Percentiles rank a stretch among this genome's conserved stretches.
phyloP scores from a whole-genome alignment of 2,329 filamentous ascomycete species.

The Aspergillus neoniger region DNA sequence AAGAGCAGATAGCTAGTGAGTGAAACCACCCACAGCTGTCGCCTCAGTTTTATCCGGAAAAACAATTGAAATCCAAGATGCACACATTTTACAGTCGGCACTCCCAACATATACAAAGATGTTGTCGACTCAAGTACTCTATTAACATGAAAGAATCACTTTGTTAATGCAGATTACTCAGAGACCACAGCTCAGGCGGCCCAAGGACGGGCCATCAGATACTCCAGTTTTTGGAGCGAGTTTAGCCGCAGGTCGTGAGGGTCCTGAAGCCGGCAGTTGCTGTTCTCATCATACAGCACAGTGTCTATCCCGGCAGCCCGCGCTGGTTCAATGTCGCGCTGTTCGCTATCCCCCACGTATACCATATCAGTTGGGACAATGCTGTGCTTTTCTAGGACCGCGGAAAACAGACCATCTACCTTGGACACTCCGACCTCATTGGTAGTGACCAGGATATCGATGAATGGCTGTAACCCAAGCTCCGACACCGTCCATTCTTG shows the following conservation, averaged over 20 bases:
- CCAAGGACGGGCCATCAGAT: not conserved
- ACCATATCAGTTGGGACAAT: slow-evolving; percentile 26
- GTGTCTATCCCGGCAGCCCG: slow-evolving; percentile 21
- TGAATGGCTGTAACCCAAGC: slow-evolving; percentile 30
- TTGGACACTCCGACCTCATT: slow-evolving; percentile 37
- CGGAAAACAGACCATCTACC: slow-evolving; percentile 33
- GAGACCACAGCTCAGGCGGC: too few species aligned
- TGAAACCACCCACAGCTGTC: too few species aligned
- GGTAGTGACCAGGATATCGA: slow-evolving; percentile 38
- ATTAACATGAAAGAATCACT: too few species aligned
- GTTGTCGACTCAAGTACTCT: too few species aligned
- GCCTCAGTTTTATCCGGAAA: too few species aligned
- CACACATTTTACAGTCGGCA: too few species aligned
- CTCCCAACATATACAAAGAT: too few species aligned
- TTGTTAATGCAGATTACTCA: too few species aligned
- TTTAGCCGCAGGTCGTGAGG: not conserved
- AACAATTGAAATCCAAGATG: too few species aligned
- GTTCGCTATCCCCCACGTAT: slow-evolving; percentile 32
- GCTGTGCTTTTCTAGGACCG: slow-evolving; percentile 24
- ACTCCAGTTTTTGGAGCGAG: not conserved
- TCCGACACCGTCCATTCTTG: slow-evolving; percentile 47
- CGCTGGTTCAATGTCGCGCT: slow-evolving; percentile 31
- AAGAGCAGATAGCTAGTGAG: too few species aligned
- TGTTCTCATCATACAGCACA: not conserved
- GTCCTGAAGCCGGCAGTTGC: not conserved